A percentile compares a stretch with the other conserved stretches of the same genome.
phyloP scores from a whole-genome alignment of 2,329 filamentous ascomycete species.

The Ophiostoma sp. region DNA sequence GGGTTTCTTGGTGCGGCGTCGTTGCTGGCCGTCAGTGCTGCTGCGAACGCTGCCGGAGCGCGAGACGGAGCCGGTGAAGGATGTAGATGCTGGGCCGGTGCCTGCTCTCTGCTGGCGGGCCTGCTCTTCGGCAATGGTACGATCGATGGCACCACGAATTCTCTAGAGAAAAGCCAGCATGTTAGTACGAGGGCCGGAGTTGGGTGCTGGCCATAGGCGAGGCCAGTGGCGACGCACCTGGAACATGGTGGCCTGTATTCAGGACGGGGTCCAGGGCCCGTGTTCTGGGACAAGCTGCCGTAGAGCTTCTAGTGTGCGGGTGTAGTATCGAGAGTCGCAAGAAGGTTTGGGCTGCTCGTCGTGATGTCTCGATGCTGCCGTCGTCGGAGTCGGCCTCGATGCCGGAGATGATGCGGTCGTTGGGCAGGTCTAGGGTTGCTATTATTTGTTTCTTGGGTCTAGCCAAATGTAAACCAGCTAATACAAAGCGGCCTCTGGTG shows the following conservation, averaged over 20 bases:
- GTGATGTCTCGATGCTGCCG: not conserved
- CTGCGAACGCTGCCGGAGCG: constrained; percentile 34
- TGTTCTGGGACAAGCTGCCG: not conserved
- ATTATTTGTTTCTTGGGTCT: no score
- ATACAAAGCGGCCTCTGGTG: not conserved
- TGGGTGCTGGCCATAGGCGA: no score
- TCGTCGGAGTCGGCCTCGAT: not conserved
- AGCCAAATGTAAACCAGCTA: no score
- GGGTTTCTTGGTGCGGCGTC: constrained; percentile 41
- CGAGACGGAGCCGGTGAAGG: constrained; percentile 43
- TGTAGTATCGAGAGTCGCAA: not conserved
- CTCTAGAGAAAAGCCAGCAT: constrained; percentile 45
- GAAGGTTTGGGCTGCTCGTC: not conserved
- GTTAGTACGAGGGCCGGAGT: not conserved
- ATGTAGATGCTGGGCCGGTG: constrained; percentile 36
- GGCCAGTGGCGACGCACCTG: not conserved
- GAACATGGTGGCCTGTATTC: constrained; percentile 8
- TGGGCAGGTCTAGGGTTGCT: no score
- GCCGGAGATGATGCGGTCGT: not conserved
- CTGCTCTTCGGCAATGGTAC: constrained; percentile 86
- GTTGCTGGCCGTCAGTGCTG: constrained; percentile 33
- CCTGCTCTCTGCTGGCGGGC: constrained; percentile 59
- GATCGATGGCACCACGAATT: constrained; percentile 78
- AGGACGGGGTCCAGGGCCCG: constrained; percentile 9
- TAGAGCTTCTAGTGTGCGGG: not conserved